These are phyloP conservation scores for Ustilago nuda DNA, from an alignment of 1,284 basidiomycete genomes.

Conservation along the genomic window DNA sequence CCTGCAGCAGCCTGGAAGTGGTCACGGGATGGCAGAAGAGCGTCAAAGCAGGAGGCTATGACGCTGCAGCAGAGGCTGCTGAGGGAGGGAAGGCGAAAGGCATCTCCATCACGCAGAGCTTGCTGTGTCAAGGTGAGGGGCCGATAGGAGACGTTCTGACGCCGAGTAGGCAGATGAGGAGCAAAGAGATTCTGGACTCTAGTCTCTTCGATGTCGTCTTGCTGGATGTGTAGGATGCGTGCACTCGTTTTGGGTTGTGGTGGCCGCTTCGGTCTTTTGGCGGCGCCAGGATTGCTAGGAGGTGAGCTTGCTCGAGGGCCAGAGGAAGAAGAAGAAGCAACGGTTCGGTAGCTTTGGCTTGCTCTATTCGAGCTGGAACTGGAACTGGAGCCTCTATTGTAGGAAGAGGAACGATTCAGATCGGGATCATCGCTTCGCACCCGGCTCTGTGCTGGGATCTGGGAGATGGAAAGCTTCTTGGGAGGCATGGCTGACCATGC, in stretches of 20 bases:
- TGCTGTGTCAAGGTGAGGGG: constrained; percentile 23
- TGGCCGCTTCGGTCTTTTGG: constrained; percentile 8
- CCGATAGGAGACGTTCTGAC: constrained; percentile 34
- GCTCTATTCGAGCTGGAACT: constrained; percentile 16
- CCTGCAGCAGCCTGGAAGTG: constrained; percentile 28
- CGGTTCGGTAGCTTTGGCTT: constrained; percentile 22
- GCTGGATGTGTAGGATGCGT: constrained; percentile 30
- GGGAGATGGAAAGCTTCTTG: constrained; percentile 36
- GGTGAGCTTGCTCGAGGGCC: not conserved
- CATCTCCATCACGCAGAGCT: constrained; percentile 23
- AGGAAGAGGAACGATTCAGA: constrained; percentile 30
- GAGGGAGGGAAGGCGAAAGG: constrained; percentile 25
- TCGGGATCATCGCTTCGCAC: constrained; percentile 39
- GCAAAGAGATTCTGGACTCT: constrained; percentile 34
- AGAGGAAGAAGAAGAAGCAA: constrained; percentile 10
- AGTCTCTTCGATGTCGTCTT: constrained; percentile 37
- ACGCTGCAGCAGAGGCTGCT: constrained; percentile 23
- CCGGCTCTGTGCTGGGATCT: constrained; percentile 32
- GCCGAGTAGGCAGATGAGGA: constrained; percentile 21
- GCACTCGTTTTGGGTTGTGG: constrained; percentile 28
- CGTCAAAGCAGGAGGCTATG: constrained; percentile 33
- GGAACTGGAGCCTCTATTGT: not conserved
- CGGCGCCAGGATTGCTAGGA: not conserved
- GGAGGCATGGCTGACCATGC: constrained; percentile 24
- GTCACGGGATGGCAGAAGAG: constrained; percentile 33